These are phyloP conservation scores for Fusarium sp. DNA, from an alignment of 2,329 filamentous ascomycete genomes.

Conservation along the genomic window DNA sequence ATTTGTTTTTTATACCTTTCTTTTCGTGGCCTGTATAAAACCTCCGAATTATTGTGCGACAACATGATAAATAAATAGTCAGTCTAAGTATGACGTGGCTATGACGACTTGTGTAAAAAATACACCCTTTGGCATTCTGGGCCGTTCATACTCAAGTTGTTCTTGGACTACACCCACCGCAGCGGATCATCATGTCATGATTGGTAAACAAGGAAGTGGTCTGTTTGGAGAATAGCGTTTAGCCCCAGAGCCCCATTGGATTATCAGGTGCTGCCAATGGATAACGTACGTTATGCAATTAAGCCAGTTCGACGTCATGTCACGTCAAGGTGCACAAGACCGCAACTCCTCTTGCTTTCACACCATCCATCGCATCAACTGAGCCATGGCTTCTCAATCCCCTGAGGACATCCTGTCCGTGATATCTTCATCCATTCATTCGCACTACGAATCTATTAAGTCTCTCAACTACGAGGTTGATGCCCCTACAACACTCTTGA, in stretches of 20 bases:
- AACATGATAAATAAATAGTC: background rate
- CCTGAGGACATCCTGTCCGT: background rate
- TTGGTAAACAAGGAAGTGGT: background rate
- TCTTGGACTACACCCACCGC: background rate
- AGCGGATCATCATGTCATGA: background rate
- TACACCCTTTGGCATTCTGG: background rate
- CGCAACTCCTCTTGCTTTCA: background rate
- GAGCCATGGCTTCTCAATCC: background rate
- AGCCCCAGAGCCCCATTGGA: background rate
- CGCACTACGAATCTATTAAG: conserved; percentile 4
- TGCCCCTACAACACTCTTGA: background rate
- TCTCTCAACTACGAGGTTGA: background rate
- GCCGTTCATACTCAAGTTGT: background rate
- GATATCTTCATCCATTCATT: background rate
- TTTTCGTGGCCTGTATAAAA: background rate
- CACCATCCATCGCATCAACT: background rate
- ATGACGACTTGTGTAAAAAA: background rate
- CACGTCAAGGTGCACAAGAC: background rate
- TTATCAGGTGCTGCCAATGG: background rate
- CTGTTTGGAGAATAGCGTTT: background rate
- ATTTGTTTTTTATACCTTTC: background rate
- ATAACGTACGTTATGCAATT: background rate
- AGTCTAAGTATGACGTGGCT: background rate
- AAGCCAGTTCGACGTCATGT: background rate
- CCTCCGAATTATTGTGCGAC: background rate